A percentile compares a stretch with the other conserved stretches of the same genome.
Evolutionary conservation across 140 eudicot species (phyloP).

Genomic region (Stevia rebaudiana): DNA sequence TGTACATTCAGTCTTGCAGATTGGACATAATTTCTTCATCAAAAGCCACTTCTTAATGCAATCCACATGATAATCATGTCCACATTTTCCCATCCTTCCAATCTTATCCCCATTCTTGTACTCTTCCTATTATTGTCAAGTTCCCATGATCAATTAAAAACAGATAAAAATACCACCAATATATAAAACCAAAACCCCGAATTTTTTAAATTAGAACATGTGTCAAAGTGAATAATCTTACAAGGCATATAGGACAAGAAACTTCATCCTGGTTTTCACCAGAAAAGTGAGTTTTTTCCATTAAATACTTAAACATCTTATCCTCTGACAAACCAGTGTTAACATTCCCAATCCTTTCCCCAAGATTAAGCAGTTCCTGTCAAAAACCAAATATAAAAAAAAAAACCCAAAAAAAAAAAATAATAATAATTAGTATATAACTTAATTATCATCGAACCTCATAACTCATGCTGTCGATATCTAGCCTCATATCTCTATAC

Average conservation of each 20-base stretch:
- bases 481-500: slow-evolving; percentile 54
- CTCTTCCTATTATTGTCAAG: slow-evolving; percentile 43
- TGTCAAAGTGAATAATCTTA: slow-evolving; percentile 3
- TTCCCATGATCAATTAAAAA: background rate
- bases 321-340: slow-evolving; percentile 56
- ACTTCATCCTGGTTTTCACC: slow-evolving; percentile 27
- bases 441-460: slow-evolving; percentile 31
- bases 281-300: slow-evolving; percentile 21
- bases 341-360: slow-evolving; percentile 54
- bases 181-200: background rate
- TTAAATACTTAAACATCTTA: slow-evolving; percentile 37
- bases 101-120: slow-evolving; percentile 35
- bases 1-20: slow-evolving; percentile 45
- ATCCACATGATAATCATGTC: slow-evolving; percentile 50
- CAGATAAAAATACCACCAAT: background rate
- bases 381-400: background rate
- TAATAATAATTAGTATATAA: background rate
- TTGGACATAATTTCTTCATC: slow-evolving; percentile 57
- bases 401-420: background rate
- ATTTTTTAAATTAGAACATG: background rate
- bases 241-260: slow-evolving; percentile 54
- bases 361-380: slow-evolving; percentile 60
- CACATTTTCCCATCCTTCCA: slow-evolving; percentile 43
- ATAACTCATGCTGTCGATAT: slow-evolving; percentile 54
- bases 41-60: slow-evolving; percentile 54